Conservation (phyloP, 1,284 basidiomycete genomes). For the Blastosporella zonata region DNA sequence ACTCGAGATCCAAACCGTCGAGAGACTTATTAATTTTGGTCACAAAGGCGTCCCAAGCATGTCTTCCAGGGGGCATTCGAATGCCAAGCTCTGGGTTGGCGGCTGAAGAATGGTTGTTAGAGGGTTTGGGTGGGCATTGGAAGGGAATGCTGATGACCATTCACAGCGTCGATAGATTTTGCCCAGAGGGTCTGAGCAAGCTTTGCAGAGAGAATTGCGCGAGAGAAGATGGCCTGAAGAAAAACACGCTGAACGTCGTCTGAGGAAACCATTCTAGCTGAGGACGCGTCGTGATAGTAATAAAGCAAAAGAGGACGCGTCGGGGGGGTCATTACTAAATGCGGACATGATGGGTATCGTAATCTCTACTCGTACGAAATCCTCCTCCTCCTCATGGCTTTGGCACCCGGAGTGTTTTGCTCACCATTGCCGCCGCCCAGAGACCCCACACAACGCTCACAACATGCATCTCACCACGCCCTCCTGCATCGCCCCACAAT, state of each 20-base stretch:
- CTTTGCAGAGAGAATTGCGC: constrained; percentile 58
- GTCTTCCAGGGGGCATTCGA: constrained; percentile 36
- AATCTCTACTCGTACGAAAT: constrained; percentile 8
- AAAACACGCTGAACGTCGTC: constrained; percentile 72
- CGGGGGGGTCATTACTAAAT: constrained; percentile 8
- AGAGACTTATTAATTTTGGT: constrained; percentile 56
- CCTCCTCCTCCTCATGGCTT: constrained; percentile 45
- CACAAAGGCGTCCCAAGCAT: constrained; percentile 61
- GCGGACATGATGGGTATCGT: constrained; percentile 14
- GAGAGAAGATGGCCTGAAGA: constrained; percentile 72
- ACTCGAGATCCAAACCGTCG: constrained; percentile 68
- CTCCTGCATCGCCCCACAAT: constrained; percentile 70
- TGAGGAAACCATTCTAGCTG: constrained; percentile 46
- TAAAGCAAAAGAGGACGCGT: constrained; percentile 11
- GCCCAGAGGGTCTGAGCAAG: constrained; percentile 65
- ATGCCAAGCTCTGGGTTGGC: constrained; percentile 50
- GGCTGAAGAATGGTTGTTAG: constrained; percentile 33
- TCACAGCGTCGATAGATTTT: constrained; percentile 62
- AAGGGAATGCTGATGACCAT: constrained; percentile 36
- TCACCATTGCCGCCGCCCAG: constrained; percentile 95
- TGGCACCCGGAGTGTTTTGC: constrained; percentile 88
- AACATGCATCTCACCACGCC: constrained; percentile 78
- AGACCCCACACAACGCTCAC: constrained; percentile 70
- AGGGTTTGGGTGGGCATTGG: constrained; percentile 1
- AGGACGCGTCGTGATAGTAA: constrained; percentile 15